A percentile compares a stretch with the other conserved stretches of the same genome.
phyloP scores from a whole-genome alignment of 768 basidiomycete species.

The Serendipita vermifera region DNA sequence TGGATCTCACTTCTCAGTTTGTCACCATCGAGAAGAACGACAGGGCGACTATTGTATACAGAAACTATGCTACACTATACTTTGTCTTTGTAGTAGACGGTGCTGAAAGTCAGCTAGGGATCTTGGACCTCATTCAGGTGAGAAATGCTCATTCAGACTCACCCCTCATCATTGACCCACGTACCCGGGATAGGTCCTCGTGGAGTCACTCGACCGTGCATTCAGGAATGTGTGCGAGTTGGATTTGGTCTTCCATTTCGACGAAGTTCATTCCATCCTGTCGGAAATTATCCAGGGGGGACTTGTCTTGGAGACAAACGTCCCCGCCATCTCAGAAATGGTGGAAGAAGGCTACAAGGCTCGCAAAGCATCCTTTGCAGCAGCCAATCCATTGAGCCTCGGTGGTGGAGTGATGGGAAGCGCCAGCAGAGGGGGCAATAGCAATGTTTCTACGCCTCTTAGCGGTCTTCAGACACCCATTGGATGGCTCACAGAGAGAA shows the following conservation, averaged over 20 bases:
- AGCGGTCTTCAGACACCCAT: conserved; percentile 2
- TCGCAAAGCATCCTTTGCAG: conserved; percentile 4
- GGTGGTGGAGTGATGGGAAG: conserved; percentile 5
- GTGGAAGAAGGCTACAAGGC: conserved; percentile 2
- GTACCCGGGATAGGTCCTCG: conserved; percentile 60
- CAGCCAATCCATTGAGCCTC: conserved; percentile 4
- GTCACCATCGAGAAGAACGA: conserved; percentile 33
- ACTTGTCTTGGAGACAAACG: conserved; percentile 24
- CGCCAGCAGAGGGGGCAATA: conserved; percentile 3
- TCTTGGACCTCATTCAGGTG: conserved; percentile 93
- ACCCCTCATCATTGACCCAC: not conserved
- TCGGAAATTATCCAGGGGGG: conserved; percentile 96
- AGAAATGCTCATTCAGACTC: conserved; percentile 16
- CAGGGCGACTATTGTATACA: conserved; percentile 79
- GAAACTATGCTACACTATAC: conserved; percentile 91
- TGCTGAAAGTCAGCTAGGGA: conserved; percentile 92
- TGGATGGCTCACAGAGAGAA: conserved; percentile 2
- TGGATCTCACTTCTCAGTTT: conserved; percentile 55
- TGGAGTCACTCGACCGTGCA: conserved; percentile 87
- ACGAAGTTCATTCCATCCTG: conserved; percentile 92
- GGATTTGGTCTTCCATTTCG: conserved; percentile 96
- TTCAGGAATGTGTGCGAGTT: conserved; percentile 99
- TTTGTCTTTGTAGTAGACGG: conserved; percentile 96
- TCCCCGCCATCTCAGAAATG: not conserved
- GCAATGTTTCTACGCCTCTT: not conserved